phyloP scores from a whole-genome alignment of 1,284 basidiomycete species.

The Pyrrhoderma noxium region DNA sequence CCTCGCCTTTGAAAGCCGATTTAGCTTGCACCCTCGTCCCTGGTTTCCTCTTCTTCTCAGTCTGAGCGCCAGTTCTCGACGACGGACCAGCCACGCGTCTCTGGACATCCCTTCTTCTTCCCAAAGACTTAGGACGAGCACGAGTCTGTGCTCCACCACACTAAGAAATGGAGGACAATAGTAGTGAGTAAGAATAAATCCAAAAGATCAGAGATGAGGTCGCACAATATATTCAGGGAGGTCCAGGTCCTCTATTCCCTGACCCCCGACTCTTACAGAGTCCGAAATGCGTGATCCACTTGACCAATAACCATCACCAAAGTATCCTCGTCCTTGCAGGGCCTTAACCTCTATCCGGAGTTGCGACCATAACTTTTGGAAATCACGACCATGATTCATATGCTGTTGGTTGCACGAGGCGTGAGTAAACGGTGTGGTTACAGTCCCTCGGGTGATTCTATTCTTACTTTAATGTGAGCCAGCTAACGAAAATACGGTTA shows the following conservation, averaged over 20 bases:
- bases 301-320: slow-evolving; percentile 83
- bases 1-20: slow-evolving; percentile 50
- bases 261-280: slow-evolving; percentile 44
- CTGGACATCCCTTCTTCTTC: slow-evolving; percentile 33
- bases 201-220: too few relatives aligned
- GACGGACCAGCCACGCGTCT: slow-evolving; percentile 38
- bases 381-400: slow-evolving; percentile 68
- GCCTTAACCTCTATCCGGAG: slow-evolving; percentile 56
- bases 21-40: slow-evolving; percentile 57
- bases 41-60: slow-evolving; percentile 58
- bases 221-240: slow-evolving; percentile 70
- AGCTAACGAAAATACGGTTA: slow-evolving; percentile 39
- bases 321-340: slow-evolving; percentile 68
- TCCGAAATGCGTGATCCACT: slow-evolving; percentile 62
- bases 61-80: slow-evolving; percentile 49
- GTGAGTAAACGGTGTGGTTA: neutral
- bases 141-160: slow-evolving; percentile 74
- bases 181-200: too few relatives aligned
- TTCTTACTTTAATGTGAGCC: slow-evolving; percentile 65
- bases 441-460: neutral
- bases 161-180: too few relatives aligned
- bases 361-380: slow-evolving; percentile 64
- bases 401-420: slow-evolving; percentile 38
- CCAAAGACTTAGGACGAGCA: slow-evolving; percentile 40
- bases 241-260: slow-evolving; percentile 45